Base-by-base conservation (phyloP, 805 yeast genomes). In the Candida namnaoensis region DNA sequence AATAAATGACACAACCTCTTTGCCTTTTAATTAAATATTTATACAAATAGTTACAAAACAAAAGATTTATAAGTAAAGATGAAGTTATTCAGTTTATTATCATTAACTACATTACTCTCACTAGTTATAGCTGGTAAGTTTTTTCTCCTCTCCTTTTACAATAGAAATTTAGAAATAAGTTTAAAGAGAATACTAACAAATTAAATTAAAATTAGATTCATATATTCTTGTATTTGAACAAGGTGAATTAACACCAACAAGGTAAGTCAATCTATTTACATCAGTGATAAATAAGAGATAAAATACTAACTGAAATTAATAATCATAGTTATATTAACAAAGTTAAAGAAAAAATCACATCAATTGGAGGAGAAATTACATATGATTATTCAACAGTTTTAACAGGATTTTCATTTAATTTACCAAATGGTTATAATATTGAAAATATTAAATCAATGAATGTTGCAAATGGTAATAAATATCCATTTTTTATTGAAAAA, bases 321-420 rank as follows among this genome's bases (percentile, higher is more conserved):
- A 24, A 15, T n/a, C n/a, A 58, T 34, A 47, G 53, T 6, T 52
- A 56, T 33, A 53, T 67, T 13, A 49, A 54, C 5, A 52, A 54
- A 4, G 57, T 72, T 9, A 66, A 62, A 38, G 41, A 52, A 11
- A 49, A 60, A 30, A 59, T 73, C 26, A 47, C 54, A 34, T 50
- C 54, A 11, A 44, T 68, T 7, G 77, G 76, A 7, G 79, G 74
- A 5, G 49, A 46, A 14, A 64, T 75, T 38, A 66, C 68, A 14
- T 72, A 71, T 47, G 76, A 72, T 44, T 74, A 71, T 54, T 52
- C 59, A 38, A 62, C 67, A 4, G 60, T 72, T 11, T 56, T 74
- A 35, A 68, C 71, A 42, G 80, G 80, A 1, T 72, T 73, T 52
- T 61, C 74, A 7, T 61, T 71, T 42, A 58, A 58, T 5, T 45